Evolutionary conservation across 495 filamentous ascomycete genomes (phyloP).

Genomic region (Podospora appendiculata): DNA sequence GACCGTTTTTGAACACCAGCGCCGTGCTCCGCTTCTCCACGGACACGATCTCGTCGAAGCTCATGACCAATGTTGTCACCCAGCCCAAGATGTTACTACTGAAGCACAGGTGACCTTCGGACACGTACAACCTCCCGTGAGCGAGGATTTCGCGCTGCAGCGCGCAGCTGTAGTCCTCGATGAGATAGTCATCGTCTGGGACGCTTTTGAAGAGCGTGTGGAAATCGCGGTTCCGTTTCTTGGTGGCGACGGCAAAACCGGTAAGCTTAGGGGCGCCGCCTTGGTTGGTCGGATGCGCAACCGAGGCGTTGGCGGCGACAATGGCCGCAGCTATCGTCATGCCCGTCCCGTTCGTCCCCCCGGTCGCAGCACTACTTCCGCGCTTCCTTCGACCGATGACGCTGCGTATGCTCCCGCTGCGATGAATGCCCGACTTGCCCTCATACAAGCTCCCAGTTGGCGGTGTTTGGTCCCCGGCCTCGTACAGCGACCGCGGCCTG

Average conservation of each 20-base stretch:
- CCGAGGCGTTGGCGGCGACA: constrained; percentile 52
- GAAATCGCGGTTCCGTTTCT: constrained; percentile 93
- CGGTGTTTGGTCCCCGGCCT: constrained; percentile 52
- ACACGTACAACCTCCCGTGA: constrained; percentile 90
- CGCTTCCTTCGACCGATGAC: constrained; percentile 65
- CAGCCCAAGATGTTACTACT: constrained; percentile 98
- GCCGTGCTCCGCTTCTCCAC: constrained; percentile 96
- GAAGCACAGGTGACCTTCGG: constrained; percentile 96
- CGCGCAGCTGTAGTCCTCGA: constrained; percentile 97
- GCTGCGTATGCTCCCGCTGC: constrained; percentile 79
- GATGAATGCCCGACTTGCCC: constrained; percentile 54
- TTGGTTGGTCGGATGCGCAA: constrained; percentile 54
- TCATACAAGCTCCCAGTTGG: constrained; percentile 62
- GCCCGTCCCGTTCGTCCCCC: constrained; percentile 29
- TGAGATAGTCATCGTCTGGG: constrained; percentile 94
- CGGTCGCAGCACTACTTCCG: constrained; percentile 79
- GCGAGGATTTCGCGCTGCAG: constrained; percentile 92
- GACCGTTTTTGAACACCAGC: constrained; percentile 92
- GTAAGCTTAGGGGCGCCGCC: constrained; percentile 62
- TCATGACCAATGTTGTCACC: constrained; percentile 94
- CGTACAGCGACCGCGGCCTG: constrained; percentile 36
- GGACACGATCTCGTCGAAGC: constrained; percentile 93
- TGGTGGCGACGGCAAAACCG: constrained; percentile 92
- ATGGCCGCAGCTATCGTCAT: constrained; percentile 62
- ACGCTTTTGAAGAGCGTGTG: constrained; percentile 91